phyloP scores from a whole-genome alignment of 2,329 filamentous ascomycete species.

The Colletotrichum viniferum region DNA sequence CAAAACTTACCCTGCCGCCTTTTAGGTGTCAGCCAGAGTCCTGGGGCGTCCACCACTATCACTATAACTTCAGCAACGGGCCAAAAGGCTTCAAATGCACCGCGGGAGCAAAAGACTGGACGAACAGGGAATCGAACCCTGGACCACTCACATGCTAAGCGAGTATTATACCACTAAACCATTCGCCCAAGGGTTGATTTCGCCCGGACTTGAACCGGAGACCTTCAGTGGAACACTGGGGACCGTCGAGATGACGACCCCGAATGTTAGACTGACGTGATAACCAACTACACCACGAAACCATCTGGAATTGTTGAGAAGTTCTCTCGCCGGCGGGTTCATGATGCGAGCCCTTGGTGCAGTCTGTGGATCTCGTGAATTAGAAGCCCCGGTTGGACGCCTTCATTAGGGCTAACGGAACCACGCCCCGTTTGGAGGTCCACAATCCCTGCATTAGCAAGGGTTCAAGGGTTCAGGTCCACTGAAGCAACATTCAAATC shows the following conservation, averaged over 20 bases:
- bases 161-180: slow-evolving; percentile 23
- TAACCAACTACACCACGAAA: slow-evolving; percentile 46
- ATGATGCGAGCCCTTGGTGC: neutral
- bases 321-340: rapidly evolving
- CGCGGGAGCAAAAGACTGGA: neutral
- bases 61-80: rapidly evolving
- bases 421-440: neutral
- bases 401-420: neutral
- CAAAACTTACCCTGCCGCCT: neutral
- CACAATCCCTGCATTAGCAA: neutral
- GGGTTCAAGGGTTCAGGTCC: neutral
- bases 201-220: slow-evolving; percentile 21
- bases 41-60: too few species aligned
- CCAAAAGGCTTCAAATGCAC: slow-evolving; percentile 26
- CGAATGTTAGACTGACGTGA: slow-evolving; percentile 51
- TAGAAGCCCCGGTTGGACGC: neutral
- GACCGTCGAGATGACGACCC: neutral
- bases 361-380: neutral
- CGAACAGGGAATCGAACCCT: slow-evolving; percentile 19
- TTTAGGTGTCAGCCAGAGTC: rapidly evolving
- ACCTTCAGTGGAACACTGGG: slow-evolving; percentile 11
- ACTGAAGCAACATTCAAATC: neutral
- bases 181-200: slow-evolving; percentile 8
- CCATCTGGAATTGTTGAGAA: neutral
- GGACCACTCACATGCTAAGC: slow-evolving; percentile 21